phyloP scores from a whole-genome alignment of 140 eudicot genomes.

The Cichorium intybus region DNA sequence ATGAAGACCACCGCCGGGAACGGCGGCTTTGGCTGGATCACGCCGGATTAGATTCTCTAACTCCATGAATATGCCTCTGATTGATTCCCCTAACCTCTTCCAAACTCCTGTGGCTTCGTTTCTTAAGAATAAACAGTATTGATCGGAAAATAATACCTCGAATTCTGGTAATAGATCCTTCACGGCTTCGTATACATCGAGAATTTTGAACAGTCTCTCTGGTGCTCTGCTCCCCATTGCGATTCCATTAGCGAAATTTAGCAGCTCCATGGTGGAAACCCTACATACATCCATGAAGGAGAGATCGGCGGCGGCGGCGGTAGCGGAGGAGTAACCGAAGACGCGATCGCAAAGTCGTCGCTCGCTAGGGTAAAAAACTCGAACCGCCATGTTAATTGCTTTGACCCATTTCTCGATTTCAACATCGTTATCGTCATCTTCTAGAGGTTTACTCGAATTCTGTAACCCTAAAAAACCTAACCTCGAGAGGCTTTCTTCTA shows the following conservation, averaged over 20 bases:
- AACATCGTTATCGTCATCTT: slow-evolving; percentile 35
- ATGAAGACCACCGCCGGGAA: slow-evolving; percentile 94
- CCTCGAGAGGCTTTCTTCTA: slow-evolving; percentile 84
- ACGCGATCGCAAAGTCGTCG: slow-evolving; percentile 85
- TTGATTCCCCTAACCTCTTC: slow-evolving; percentile 78
- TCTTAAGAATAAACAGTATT: slow-evolving; percentile 57
- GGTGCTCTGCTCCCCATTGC: slow-evolving; percentile 90
- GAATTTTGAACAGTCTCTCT: slow-evolving; percentile 76
- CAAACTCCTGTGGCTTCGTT: slow-evolving; percentile 72
- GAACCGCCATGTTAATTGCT: slow-evolving; percentile 54
- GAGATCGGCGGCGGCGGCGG: slow-evolving; percentile 54
- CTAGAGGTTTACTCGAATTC: slow-evolving; percentile 58
- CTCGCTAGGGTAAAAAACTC: slow-evolving; percentile 88
- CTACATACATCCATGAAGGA: slow-evolving; percentile 91
- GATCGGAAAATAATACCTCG: slow-evolving; percentile 70
- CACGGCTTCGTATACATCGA: slow-evolving; percentile 81
- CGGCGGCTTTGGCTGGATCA: slow-evolving; percentile 76
- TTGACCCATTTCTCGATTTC: slow-evolving; percentile 88
- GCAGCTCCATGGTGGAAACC: slow-evolving; percentile 66
- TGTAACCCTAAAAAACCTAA: slow-evolving; percentile 54
- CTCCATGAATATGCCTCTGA: slow-evolving; percentile 89
- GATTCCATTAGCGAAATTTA: slow-evolving; percentile 84
- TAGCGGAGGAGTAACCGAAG: slow-evolving; percentile 40
- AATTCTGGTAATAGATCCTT: slow-evolving; percentile 82
- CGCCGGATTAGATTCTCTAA: slow-evolving; percentile 80